Base-by-base conservation (phyloP, 2,329 filamentous ascomycete genomes). In the Colletotrichum tabaci region DNA sequence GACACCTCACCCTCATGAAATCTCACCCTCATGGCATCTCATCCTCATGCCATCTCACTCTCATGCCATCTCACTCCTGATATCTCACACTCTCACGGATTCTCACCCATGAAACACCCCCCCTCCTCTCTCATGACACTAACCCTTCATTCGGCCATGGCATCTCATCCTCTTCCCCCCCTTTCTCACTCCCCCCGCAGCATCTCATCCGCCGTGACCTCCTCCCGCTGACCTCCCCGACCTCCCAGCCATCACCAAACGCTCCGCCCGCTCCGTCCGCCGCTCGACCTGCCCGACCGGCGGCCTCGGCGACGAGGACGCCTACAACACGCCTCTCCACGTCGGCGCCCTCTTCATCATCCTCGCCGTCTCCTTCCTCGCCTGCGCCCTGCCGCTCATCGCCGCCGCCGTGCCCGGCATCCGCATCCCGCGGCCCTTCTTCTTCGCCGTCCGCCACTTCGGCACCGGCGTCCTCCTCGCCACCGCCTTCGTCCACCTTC, bases 401-500 rank as follows among this genome's bases (percentile, higher is more conserved):
- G 88, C 87, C 42, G 79, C 83, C 64, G 83, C 83, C 73, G 83
- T 89, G 55, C 87, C 87, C 26, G 80, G 84, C 18, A 78, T 90
- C 60, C 86, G 84, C 66, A 89, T 91, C 61, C 89, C 89, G 1
- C 79, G 82, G 23, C 80, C 79, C 58, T 86, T 90, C 80, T 87
- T 90, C 80, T 89, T 90, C 77, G 79, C 83, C 62, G 86, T 89
- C 60, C 86, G 88, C 73, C 92, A 94, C 84, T 94, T 94, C 75
- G 92, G 93, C 75, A 96, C 93, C 10, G 93, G 93, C 69, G 94
- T 96, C 23, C 85, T 89, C 42, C 87, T 91, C 55, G 89, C 94
- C 35, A 96, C 93, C 1, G 93, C 94, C 63, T 96, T 96, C 77
- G 93, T 95, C 40, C 93, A 95, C 83, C 84, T 92, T 42, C 87